Base-by-base conservation (phyloP, 192 early-diverging fungal genomes). In the Funneliformis geosporum region DNA sequence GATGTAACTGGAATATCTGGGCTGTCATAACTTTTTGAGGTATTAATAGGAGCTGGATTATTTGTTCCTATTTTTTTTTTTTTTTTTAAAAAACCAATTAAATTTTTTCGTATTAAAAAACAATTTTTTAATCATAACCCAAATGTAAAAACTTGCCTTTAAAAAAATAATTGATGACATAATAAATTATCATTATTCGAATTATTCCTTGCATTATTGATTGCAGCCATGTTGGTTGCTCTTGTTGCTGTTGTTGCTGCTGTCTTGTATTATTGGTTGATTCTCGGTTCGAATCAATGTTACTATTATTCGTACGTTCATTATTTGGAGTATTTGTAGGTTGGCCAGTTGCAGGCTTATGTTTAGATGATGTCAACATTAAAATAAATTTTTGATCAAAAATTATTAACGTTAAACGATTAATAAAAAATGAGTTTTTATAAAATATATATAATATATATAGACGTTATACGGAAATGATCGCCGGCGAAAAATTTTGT, bases 131-230 rank as follows among this genome's bases (percentile, higher is more conserved):
- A 23, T 69, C 66, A 7, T n/a, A 21, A 43, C 0, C 7, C 42
- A 21, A 69, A 69, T 43, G 42, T 40, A 68, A 43, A 68, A 69
- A 9, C 39, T 9, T 43, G 23, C 67, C 67, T 69, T 23, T 69
- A 42, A 69, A 69, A 69, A 44, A 69, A 44, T 28, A 28, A 11
- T 9, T n/a, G 16, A 69, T 43, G n/a, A 69, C 1, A 39, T 43
- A 69, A 43, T 69, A 69, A 10, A 40, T 40, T 10, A 69, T 2
- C 38, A 69, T 43, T 3, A 42, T 8, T 39, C n/a, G 38, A 38
- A 42, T 44, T 43, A 69, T 43, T 69, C n/a, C 16, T 69, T 69
- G 33, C 8, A 69, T 2, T 43, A 40, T 65, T 65, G 67, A 40
- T n/a, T 69, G 42, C n/a, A n/a, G n/a, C 67, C 40, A 40, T 69